Evolutionary conservation across 768 basidiomycete genomes (phyloP).

Genomic region (Phylloporus arenicola): DNA sequence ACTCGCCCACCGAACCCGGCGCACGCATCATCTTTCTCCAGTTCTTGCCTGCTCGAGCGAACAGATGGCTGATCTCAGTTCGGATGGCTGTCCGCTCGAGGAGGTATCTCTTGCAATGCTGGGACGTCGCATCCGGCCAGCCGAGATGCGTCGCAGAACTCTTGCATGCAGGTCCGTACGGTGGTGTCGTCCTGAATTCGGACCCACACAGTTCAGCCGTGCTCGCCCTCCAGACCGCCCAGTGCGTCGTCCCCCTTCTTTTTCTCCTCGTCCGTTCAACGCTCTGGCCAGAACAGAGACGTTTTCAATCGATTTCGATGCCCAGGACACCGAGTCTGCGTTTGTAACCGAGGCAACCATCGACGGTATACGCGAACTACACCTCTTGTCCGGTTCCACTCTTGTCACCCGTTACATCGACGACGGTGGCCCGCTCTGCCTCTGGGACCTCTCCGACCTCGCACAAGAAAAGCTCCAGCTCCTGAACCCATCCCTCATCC

Average conservation of each 20-base stretch:
- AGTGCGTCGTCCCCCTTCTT: constrained; percentile 24
- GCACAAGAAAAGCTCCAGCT: constrained; percentile 30
- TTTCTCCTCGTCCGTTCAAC: neutral
- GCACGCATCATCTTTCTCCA: constrained; percentile 41
- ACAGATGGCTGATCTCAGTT: constrained; percentile 46
- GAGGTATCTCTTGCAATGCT: constrained; percentile 45
- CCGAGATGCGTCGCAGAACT: constrained; percentile 42
- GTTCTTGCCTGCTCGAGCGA: constrained; percentile 41
- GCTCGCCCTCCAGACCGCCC: constrained; percentile 40
- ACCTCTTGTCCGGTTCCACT: constrained; percentile 33
- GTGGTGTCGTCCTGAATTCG: constrained; percentile 45
- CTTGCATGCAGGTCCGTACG: constrained; percentile 30
- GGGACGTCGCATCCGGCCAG: constrained; percentile 40
- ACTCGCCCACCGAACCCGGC: constrained; percentile 16
- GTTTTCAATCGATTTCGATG: constrained; percentile 36
- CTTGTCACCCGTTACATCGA: constrained; percentile 35
- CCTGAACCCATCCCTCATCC: constrained; percentile 28
- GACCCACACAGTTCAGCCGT: constrained; percentile 29
- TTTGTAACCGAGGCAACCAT: constrained; percentile 33
- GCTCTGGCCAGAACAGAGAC: constrained; percentile 36
- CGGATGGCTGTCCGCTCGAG: constrained; percentile 23
- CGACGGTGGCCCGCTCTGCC: constrained; percentile 25
- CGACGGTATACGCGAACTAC: constrained; percentile 31
- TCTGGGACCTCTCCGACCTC: constrained; percentile 35
- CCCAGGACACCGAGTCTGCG: constrained; percentile 31